phyloP scores from a whole-genome alignment of 345 rosid species.

The Trapa incisa region DNA sequence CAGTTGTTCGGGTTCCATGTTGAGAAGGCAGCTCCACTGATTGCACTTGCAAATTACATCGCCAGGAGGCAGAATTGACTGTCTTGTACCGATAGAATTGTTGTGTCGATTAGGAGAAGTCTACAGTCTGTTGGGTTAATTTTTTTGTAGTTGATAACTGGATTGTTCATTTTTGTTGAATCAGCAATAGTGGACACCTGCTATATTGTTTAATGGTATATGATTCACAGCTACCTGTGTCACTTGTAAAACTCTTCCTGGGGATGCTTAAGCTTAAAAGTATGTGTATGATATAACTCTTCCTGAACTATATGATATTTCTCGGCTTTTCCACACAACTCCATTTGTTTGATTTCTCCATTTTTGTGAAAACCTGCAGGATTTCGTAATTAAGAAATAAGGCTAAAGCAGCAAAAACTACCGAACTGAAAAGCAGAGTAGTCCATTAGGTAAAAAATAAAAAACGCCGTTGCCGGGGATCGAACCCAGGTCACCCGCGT shows the following conservation, averaged over 20 bases:
- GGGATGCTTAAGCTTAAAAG: no score
- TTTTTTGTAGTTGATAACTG: not conserved
- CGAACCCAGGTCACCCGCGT: slow-evolving; percentile 98
- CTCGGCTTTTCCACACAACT: no score
- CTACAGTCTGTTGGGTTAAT: not conserved
- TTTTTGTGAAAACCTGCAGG: no score
- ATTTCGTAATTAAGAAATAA: no score
- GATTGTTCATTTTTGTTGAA: not conserved
- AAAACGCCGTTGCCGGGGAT: slow-evolving; percentile 80
- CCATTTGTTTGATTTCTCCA: not conserved
- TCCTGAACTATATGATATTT: no score
- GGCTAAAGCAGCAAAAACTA: no score
- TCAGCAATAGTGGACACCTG: not conserved
- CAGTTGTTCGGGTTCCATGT: slow-evolving; percentile 56
- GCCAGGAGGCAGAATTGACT: slow-evolving; percentile 63
- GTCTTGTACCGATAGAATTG: not conserved
- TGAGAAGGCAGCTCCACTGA: slow-evolving; percentile 65
- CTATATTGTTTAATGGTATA: not conserved
- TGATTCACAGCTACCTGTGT: no score
- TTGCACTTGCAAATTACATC: slow-evolving; percentile 82
- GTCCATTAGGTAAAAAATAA: no score
- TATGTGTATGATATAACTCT: not conserved
- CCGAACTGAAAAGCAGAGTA: no score
- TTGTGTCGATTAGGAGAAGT: not conserved
- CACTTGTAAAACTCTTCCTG: not conserved